Conservation (phyloP, 768 basidiomycete genomes). For the button mushroom (Agaricus bisporus) region DNA sequence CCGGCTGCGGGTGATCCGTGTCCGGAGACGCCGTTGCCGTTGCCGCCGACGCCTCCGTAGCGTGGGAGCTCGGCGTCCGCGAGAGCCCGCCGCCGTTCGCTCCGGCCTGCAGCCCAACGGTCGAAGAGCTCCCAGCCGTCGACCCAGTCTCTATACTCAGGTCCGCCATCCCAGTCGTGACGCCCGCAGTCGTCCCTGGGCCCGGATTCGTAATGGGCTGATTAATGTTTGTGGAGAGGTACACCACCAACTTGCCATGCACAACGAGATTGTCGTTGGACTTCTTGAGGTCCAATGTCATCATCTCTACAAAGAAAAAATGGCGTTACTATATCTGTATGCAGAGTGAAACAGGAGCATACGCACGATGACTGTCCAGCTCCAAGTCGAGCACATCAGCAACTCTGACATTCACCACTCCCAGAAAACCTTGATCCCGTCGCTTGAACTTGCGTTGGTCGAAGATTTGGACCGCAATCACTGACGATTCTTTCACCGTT, state of each 20-base stretch:
- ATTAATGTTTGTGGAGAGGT: slow-evolving; percentile 86
- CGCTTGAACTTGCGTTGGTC: slow-evolving; percentile 99
- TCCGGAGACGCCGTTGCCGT: slow-evolving; percentile 15
- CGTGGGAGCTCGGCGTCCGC: slow-evolving; percentile 63
- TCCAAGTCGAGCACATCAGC: slow-evolving; percentile 89
- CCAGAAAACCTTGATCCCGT: slow-evolving; percentile 96
- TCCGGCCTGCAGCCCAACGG: slow-evolving; percentile 36
- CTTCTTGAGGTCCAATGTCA: slow-evolving; percentile 94
- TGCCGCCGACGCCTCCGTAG: slow-evolving; percentile 26
- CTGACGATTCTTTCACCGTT: slow-evolving; percentile 95
- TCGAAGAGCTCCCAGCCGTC: slow-evolving; percentile 52
- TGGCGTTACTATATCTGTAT: neutral
- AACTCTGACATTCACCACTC: slow-evolving; percentile 93
- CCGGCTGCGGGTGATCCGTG: slow-evolving; percentile 18
- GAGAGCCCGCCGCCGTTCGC: slow-evolving; percentile 42
- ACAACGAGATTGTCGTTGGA: slow-evolving; percentile 99
- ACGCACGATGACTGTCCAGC: slow-evolving; percentile 85
- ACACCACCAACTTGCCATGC: slow-evolving; percentile 95
- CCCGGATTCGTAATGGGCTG: slow-evolving; percentile 83
- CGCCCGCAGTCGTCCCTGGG: slow-evolving; percentile 61
- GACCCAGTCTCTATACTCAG: slow-evolving; percentile 53
- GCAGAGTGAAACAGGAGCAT: neutral
- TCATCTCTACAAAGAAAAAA: slow-evolving; percentile 63
- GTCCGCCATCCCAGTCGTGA: slow-evolving; percentile 53
- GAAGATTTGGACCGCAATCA: slow-evolving; percentile 96